A percentile compares a stretch with the other conserved stretches of the same genome.
phyloP scores from a whole-genome alignment of 2,329 filamentous ascomycete genomes.

The Pochonia chlamydosporia region DNA sequence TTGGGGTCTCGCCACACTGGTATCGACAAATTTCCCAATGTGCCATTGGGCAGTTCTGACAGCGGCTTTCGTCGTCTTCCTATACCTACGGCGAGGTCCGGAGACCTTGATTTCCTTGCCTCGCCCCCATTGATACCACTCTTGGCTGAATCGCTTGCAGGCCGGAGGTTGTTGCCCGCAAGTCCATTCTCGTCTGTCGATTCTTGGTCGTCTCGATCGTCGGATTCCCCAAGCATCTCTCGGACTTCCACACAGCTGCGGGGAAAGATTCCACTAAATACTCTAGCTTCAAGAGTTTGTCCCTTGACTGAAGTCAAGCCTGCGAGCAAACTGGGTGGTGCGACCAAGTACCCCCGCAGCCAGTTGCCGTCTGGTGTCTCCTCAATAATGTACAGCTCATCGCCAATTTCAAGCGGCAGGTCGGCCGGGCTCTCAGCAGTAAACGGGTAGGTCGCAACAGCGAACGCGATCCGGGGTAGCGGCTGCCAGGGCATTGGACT shows the following conservation, averaged over 20 bases:
- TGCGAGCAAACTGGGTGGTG: slow-evolving; percentile 85
- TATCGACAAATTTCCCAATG: slow-evolving; percentile 37
- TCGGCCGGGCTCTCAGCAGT: slow-evolving; percentile 80
- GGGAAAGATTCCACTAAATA: slow-evolving; percentile 98
- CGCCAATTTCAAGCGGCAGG: slow-evolving; percentile 92
- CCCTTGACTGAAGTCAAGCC: slow-evolving; percentile 87
- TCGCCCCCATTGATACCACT: slow-evolving; percentile 39
- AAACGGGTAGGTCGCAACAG: slow-evolving; percentile 93
- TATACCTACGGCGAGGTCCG: slow-evolving; percentile 21
- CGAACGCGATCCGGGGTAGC: slow-evolving; percentile 94
- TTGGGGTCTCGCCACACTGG: slow-evolving; percentile 56
- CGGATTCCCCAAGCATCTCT: slow-evolving; percentile 77
- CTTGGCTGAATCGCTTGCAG: slow-evolving; percentile 47
- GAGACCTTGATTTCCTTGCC: slow-evolving; percentile 29
- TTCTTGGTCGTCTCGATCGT: slow-evolving; percentile 41
- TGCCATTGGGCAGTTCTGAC: slow-evolving; percentile 33
- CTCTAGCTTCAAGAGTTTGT: slow-evolving; percentile 87
- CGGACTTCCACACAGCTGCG: slow-evolving; percentile 90
- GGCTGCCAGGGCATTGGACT: slow-evolving; percentile 89
- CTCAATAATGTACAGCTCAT: slow-evolving; percentile 98
- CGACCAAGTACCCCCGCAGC: slow-evolving; percentile 92
- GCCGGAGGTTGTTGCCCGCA: slow-evolving; percentile 20
- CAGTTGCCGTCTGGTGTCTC: slow-evolving; percentile 88
- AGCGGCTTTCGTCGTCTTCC: slow-evolving; percentile 23
- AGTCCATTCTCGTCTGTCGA: slow-evolving; percentile 25